Percentiles rank a stretch among this genome's conserved stretches.
These are phyloP conservation scores for Microascus cirrosus DNA, from an alignment of 2,329 filamentous ascomycete species.

Conservation along the genomic window DNA sequence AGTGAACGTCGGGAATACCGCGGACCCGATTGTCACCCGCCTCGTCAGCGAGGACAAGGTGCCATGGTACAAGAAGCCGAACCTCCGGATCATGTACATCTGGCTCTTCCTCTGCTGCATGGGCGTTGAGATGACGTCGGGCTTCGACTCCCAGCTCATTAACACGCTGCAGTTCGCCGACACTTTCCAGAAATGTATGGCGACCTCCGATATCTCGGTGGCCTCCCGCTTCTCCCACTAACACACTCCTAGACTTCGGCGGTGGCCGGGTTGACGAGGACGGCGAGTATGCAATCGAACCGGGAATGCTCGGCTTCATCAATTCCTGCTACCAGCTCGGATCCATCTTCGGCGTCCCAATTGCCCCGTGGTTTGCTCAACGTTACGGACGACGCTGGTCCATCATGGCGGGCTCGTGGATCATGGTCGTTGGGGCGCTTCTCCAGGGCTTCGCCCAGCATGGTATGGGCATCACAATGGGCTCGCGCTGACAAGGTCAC, in stretches of 20 bases:
- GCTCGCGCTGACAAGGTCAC: too few species aligned
- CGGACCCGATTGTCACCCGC: conserved; percentile 19
- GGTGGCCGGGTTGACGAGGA: conserved; percentile 4
- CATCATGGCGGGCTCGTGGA: conserved; percentile 41
- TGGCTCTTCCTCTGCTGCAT: conserved; percentile 40
- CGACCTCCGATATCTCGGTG: not conserved
- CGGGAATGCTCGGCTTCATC: conserved; percentile 31
- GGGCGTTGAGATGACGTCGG: conserved; percentile 45
- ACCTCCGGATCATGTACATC: conserved; percentile 38
- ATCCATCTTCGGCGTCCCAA: conserved; percentile 39
- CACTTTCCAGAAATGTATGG: conserved; percentile 23
- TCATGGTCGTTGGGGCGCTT: conserved; percentile 43
- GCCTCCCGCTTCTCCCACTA: not conserved
- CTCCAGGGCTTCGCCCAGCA: conserved; percentile 41
- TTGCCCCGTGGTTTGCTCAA: conserved; percentile 40
- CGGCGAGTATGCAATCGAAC: conserved; percentile 14
- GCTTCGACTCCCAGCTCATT: conserved; percentile 38
- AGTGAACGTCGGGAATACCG: conserved; percentile 2
- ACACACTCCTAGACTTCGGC: not conserved
- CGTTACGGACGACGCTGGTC: conserved; percentile 35
- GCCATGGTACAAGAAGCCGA: conserved; percentile 43
- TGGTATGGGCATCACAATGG: conserved; percentile 12
- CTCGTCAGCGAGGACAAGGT: conserved; percentile 18
- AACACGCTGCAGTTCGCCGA: conserved; percentile 27
- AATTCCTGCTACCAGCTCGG: conserved; percentile 44